A percentile compares a stretch with the other conserved stretches of the same genome.
Evolutionary conservation across 345 rosid species (phyloP).

Genomic region (Eucalyptus decipiens): DNA sequence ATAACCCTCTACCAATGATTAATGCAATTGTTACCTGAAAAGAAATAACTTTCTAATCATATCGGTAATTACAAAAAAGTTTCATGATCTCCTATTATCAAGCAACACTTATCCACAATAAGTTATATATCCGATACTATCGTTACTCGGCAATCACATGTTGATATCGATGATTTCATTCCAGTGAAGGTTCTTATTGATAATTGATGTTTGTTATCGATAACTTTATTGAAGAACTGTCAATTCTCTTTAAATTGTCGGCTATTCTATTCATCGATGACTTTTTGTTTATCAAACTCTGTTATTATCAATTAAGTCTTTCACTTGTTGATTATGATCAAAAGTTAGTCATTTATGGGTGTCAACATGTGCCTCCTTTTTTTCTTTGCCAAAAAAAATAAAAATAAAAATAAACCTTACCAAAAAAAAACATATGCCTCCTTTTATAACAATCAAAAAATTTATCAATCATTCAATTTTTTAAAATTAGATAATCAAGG

Average conservation of each 20-base stretch:
- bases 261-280: not conserved
- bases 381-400: no score
- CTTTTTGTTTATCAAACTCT: not conserved
- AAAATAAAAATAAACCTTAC: no score
- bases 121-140: not conserved
- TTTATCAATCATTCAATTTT: not conserved
- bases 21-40: not conserved
- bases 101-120: not conserved
- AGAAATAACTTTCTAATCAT: not conserved
- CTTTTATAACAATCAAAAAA: accelerated
- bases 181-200: accelerated
- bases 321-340: not conserved
- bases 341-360: not conserved
- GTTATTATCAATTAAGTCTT: not conserved
- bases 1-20: not conserved
- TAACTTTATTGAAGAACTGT: no score
- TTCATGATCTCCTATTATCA: accelerated
- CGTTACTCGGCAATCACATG: accelerated
- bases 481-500: not conserved
- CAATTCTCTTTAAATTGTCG: accelerated
- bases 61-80: not conserved
- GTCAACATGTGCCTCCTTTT: not conserved
- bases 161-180: not conserved
- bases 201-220: not conserved
- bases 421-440: no score